These are phyloP conservation scores for Hyaloscypha bicolor DNA, from an alignment of 495 filamentous ascomycete species.

Conservation along the genomic window DNA sequence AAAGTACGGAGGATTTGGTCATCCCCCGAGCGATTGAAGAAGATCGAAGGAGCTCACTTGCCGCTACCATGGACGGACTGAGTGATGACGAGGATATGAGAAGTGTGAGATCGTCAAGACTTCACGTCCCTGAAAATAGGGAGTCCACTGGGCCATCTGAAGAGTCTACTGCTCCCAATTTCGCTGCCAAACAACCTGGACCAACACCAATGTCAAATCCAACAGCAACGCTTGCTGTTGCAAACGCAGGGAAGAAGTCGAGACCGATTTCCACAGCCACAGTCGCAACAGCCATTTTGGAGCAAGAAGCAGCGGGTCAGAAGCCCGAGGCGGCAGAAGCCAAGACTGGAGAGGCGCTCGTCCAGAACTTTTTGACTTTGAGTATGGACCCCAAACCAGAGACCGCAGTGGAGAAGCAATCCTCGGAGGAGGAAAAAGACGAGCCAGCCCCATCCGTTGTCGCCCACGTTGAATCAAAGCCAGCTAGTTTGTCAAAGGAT, in stretches of 20 bases:
- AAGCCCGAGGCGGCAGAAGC: neutral
- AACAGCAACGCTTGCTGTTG: neutral
- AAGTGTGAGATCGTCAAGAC: slow-evolving; percentile 26
- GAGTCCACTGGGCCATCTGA: neutral
- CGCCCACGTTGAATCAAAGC: slow-evolving; percentile 34
- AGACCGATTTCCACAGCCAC: neutral
- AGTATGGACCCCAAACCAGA: slow-evolving; percentile 26
- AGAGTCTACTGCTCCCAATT: neutral
- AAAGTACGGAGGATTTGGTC: slow-evolving; percentile 48
- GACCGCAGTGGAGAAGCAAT: neutral
- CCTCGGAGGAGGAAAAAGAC: neutral
- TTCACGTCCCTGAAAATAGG: slow-evolving; percentile 12
- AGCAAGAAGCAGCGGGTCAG: neutral
- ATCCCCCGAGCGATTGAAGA: slow-evolving; percentile 38
- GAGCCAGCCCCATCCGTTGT: slow-evolving; percentile 36
- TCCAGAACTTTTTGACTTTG: slow-evolving; percentile 19
- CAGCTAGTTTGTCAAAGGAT: slow-evolving; percentile 47
- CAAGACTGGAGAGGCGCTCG: slow-evolving; percentile 1
- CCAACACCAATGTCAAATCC: neutral
- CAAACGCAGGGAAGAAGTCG: neutral
- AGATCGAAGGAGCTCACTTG: slow-evolving; percentile 50
- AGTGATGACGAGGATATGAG: slow-evolving; percentile 42
- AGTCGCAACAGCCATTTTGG: neutral
- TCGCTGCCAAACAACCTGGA: neutral
- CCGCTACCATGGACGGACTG: slow-evolving; percentile 55